Evolutionary conservation across 208 protist genomes (phyloP), one percentile per base, ranked within the genome.

Genomic region (Histomonas meleagridis): DNA sequence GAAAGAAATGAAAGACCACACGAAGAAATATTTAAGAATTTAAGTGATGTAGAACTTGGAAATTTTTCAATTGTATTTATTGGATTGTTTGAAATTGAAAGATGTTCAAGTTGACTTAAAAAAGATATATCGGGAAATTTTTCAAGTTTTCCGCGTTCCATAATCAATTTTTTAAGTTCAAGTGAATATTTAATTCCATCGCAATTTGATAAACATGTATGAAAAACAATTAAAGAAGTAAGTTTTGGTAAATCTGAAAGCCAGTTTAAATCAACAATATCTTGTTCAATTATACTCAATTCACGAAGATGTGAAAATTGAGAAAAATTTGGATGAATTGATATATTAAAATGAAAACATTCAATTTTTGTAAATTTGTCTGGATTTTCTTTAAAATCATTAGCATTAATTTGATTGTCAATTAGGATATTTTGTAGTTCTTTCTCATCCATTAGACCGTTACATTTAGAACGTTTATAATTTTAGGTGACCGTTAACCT

Each of bases 281-380:
- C 76, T 55, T 86, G 76, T 35, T 86, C 76, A 16, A 86, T 86
- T 14, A 86, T n/a, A 55, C 76, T 51, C 10, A 86, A 23, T 55
- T 86, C 76, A 32, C 16, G 26, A 16, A 86, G 7, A 51, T 86
- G 23, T 21, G 26, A 32, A 55, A 86, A 86, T 28, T 32, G 43
- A 53, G 51, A 26, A 49, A 86, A 86, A 28, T 12, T 57, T 38
- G 76, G 76, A 55, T 86, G 76, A 38, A 46, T n/a, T 57, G 46
- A 26, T 38, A 86, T 18, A 86, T 86, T 86, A 55, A 86, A 86
- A 28, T 55, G 76, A 35, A 86, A 86, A 55, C 76, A 86, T n/a
- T 86, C 76, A 38, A 86, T 43, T 21, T n/a, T 53, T 53, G 12
- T 32, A n/a, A 86, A 86, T 35, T 86, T 86, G 3, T 32, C 10